These are phyloP conservation scores for Pseudogymnoascus sp. DNA, from an alignment of 2,329 filamentous ascomycete genomes.

Conservation along the genomic window DNA sequence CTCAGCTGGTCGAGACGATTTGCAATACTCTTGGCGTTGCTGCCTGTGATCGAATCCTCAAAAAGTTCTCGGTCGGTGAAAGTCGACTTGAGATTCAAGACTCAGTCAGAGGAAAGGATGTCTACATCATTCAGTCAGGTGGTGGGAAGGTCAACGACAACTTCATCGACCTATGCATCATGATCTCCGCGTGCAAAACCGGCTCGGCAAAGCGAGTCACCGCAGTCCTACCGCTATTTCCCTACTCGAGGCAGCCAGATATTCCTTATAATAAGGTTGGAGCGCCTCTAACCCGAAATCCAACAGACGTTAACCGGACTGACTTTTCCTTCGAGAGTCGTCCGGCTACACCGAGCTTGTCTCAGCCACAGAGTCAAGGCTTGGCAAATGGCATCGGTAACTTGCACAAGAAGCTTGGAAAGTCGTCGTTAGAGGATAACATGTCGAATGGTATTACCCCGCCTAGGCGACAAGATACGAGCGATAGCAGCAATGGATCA, in stretches of 20 bases:
- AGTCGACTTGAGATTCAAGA: conserved; percentile 93
- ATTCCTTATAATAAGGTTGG: conserved; percentile 95
- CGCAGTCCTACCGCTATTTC: conserved; percentile 89
- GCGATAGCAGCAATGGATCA: conserved; percentile 35
- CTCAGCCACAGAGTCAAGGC: conserved; percentile 59
- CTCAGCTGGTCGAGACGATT: conserved; percentile 76
- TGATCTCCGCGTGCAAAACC: conserved; percentile 95
- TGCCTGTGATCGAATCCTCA: conserved; percentile 74
- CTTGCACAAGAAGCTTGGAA: conserved; percentile 67
- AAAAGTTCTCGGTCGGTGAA: conserved; percentile 92
- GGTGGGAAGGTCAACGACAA: conserved; percentile 93
- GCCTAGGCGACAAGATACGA: conserved; percentile 32
- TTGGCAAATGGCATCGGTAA: conserved; percentile 56
- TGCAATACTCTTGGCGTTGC: conserved; percentile 84
- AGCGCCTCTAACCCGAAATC: conserved; percentile 72
- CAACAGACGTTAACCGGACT: conserved; percentile 44
- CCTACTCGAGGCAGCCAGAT: conserved; percentile 93
- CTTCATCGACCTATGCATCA: conserved; percentile 93
- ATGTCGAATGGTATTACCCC: conserved; percentile 33
- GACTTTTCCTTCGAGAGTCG: conserved; percentile 89
- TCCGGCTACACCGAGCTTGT: conserved; percentile 75
- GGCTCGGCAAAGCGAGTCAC: conserved; percentile 90
- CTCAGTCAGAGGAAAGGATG: conserved; percentile 95
- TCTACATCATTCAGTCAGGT: conserved; percentile 95
- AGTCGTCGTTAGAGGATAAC: conserved; percentile 53